A percentile compares a stretch with the other conserved stretches of the same genome.
Evolutionary conservation across 208 protist genomes (phyloP).

Genomic region (Acanthamoeba sp.): DNA sequence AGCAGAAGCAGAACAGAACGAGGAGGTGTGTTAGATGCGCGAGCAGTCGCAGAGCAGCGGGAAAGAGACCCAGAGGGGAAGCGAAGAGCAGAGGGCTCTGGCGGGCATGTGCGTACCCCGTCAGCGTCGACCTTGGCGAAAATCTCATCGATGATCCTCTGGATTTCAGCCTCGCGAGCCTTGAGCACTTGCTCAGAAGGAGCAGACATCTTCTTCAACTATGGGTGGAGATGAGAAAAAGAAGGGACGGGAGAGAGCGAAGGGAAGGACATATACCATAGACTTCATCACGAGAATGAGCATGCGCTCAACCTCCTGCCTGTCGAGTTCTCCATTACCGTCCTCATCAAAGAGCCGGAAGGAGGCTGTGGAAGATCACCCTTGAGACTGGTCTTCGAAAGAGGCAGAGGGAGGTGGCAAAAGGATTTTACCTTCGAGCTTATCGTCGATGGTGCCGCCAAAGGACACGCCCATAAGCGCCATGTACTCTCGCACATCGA

Average conservation of each 20-base stretch:
- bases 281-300: conserved; percentile 64
- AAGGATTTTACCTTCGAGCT: conserved; percentile 66
- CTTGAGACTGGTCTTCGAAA: too few species aligned
- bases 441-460: conserved; percentile 51
- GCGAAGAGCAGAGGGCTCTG: too few species aligned
- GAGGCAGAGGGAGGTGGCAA: too few species aligned
- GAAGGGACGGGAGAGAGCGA: not conserved
- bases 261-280: not conserved
- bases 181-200: conserved; percentile 34
- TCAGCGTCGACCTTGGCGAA: conserved; percentile 53
- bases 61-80: too few species aligned
- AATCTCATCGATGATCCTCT: conserved; percentile 52
- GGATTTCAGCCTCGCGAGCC: conserved; percentile 10
- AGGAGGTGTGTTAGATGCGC: not conserved
- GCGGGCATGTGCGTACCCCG: not conserved
- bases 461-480: conserved; percentile 57
- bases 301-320: conserved; percentile 54
- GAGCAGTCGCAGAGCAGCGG: not conserved
- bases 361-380: not conserved
- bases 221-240: not conserved
- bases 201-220: not conserved
- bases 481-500: conserved; percentile 69
- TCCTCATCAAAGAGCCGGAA: conserved; percentile 71
- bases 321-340: conserved; percentile 37
- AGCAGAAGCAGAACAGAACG: not conserved